phyloP scores from a whole-genome alignment of 495 filamentous ascomycete species.

The Neurospora sp. region DNA sequence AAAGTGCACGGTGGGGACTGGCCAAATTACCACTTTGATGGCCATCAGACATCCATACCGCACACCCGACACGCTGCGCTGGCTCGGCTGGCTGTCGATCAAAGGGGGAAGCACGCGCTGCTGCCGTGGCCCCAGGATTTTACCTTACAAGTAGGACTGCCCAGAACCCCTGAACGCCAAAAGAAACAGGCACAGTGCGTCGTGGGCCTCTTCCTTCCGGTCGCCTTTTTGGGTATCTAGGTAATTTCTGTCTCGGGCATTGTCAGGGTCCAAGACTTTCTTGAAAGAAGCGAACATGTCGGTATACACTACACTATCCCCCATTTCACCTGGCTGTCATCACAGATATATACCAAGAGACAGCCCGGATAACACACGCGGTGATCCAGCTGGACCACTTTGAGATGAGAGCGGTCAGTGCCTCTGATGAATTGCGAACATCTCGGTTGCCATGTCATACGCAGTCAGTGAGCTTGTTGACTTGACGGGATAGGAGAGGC shows the following conservation, averaged over 20 bases:
- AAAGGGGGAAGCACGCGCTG: not conserved
- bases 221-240: not conserved
- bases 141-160: not conserved
- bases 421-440: not conserved
- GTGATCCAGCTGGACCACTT: not conserved
- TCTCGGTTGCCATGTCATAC: not conserved
- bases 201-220: not conserved
- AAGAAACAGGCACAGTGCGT: not conserved
- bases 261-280: not conserved
- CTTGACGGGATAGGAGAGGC: not conserved
- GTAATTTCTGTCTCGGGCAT: not conserved
- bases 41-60: not conserved
- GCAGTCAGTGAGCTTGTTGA: not conserved
- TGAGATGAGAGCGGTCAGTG: not conserved
- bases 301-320: not conserved
- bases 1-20: not conserved
- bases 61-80: not conserved
- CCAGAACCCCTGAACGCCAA: not conserved
- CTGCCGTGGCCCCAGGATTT: not conserved
- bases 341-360: not conserved
- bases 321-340: not conserved
- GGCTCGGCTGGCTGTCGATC: not conserved
- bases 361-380: not conserved
- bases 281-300: not conserved
- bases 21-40: not conserved